Evolutionary conservation across 768 basidiomycete species (phyloP).

Genomic region (Lanmaoa rubissima): DNA sequence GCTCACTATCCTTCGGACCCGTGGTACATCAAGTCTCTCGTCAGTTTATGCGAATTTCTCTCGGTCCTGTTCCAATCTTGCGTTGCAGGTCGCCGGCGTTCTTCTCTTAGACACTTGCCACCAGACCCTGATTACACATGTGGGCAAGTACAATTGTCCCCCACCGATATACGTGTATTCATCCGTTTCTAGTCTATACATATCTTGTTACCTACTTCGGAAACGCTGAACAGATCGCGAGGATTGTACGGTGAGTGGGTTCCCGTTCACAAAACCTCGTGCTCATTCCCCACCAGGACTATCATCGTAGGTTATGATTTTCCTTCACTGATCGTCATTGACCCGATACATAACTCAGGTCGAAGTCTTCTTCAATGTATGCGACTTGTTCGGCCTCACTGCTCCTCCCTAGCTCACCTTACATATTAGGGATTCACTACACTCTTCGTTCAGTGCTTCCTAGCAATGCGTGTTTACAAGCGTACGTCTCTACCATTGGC

Average conservation of each 20-base stretch:
- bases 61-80: not conserved
- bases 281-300: conserved; percentile 20
- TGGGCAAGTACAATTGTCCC: conserved; percentile 31
- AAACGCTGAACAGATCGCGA: conserved; percentile 24
- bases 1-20: conserved; percentile 46
- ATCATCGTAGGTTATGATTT: conserved; percentile 13
- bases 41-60: conserved; percentile 23
- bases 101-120: conserved; percentile 52
- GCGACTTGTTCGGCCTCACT: not conserved
- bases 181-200: conserved; percentile 40
- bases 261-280: not conserved
- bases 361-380: conserved; percentile 49
- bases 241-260: conserved; percentile 42
- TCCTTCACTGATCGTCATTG: not conserved
- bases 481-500: conserved; percentile 31
- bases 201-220: conserved; percentile 47
- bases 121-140: conserved; percentile 53
- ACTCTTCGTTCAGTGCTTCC: conserved; percentile 54
- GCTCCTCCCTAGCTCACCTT: not conserved
- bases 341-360: conserved; percentile 31
- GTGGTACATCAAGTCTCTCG: conserved; percentile 48
- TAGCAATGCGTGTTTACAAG: conserved; percentile 48
- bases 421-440: conserved; percentile 38
- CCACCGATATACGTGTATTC: not conserved
- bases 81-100: conserved; percentile 46